Conservation (phyloP, 352 stramenopile species). For the Globisporangium uncinulatum region DNA sequence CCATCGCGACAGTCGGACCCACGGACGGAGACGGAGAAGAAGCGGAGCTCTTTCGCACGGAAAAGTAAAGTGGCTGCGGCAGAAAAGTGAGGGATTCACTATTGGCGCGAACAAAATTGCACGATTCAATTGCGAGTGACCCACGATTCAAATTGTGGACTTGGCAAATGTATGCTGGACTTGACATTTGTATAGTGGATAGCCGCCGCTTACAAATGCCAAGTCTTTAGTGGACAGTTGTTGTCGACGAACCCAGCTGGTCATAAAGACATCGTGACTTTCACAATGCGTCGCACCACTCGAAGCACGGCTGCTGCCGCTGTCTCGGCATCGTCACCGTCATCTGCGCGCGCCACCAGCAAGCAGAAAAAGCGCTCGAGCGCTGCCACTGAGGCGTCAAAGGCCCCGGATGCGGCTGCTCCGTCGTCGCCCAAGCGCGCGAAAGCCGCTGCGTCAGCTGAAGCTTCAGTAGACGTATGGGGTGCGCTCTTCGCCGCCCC, state of each 20-base stretch:
- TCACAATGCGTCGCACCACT: neutral
- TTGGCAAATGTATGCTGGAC: too few species aligned
- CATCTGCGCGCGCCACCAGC: neutral
- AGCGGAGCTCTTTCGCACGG: too few species aligned
- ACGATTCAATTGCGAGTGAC: too few species aligned
- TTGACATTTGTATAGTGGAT: too few species aligned
- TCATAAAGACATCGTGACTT: neutral
- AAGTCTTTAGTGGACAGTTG: neutral
- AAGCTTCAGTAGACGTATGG: too few species aligned
- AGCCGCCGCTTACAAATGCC: too few species aligned
- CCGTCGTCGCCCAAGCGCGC: neutral
- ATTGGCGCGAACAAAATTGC: too few species aligned
- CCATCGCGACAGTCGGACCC: neutral
- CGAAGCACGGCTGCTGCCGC: neutral
- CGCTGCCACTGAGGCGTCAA: neutral
- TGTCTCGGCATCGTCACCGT: neutral
- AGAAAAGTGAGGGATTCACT: too few species aligned
- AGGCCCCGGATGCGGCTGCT: neutral
- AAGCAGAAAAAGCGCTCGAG: neutral
- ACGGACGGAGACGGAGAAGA: too few species aligned
- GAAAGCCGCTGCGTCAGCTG: conserved; percentile 2
- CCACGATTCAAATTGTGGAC: too few species aligned
- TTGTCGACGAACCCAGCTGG: neutral
- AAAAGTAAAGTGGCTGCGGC: too few species aligned
- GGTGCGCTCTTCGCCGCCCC: conserved; percentile 27